Conservation (phyloP, 805 yeast genomes). For the Candida mattraensis region DNA sequence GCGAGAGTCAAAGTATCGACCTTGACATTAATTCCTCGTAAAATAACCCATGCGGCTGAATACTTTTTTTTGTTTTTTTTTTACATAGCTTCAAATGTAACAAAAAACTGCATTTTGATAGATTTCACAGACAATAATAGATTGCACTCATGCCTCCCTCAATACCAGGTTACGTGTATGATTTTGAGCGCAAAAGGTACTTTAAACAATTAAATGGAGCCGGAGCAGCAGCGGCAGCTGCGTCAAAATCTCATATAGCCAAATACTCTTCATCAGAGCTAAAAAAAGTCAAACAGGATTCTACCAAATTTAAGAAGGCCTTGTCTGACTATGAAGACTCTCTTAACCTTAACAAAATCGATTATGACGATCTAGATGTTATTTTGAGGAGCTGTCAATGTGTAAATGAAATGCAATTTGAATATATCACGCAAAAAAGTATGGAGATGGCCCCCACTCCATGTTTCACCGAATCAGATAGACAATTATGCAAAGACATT, state of each 20-base stretch:
- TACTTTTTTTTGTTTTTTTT: too few relatives aligned
- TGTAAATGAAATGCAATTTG: slow-evolving; percentile 1
- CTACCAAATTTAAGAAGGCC: not conserved
- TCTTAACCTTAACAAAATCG: not conserved
- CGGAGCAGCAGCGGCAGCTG: slow-evolving; percentile 3
- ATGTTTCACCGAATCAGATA: too few relatives aligned
- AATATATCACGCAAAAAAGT: too few relatives aligned
- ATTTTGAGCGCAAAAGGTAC: slow-evolving; percentile 20
- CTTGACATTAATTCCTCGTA: too few relatives aligned
- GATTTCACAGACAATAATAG: too few relatives aligned
- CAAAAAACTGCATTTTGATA: too few relatives aligned
- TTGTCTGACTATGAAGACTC: not conserved
- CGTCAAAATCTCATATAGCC: slow-evolving; percentile 2
- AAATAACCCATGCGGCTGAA: too few relatives aligned
- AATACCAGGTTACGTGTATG: slow-evolving; percentile 27
- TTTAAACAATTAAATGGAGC: slow-evolving; percentile 14
- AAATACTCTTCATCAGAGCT: not conserved
- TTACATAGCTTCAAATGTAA: too few relatives aligned
- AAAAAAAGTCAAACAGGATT: not conserved
- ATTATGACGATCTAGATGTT: not conserved
- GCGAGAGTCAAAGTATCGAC: too few relatives aligned
- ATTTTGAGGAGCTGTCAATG: slow-evolving; percentile 3
- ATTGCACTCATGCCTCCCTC: too few relatives aligned
- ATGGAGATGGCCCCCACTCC: too few relatives aligned
- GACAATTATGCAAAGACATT: too few relatives aligned